These are phyloP conservation scores for Hanseniaspora jakobsenii DNA, from an alignment of 805 yeast genomes.

Conservation along the genomic window DNA sequence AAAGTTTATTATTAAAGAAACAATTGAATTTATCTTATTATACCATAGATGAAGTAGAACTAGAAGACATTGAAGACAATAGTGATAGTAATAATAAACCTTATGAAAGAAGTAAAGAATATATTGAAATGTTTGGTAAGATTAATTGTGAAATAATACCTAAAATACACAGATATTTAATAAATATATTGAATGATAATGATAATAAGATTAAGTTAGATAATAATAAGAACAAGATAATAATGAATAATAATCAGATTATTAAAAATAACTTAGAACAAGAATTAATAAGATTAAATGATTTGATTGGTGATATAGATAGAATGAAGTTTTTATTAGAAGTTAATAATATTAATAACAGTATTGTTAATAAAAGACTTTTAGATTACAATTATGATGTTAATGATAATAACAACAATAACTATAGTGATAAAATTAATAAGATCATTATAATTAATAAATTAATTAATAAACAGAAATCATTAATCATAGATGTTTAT, in stretches of 20 bases:
- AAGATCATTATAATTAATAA: conserved; percentile 17
- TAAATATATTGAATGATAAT: conserved; percentile 31
- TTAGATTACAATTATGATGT: no score
- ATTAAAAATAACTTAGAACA: conserved; percentile 23
- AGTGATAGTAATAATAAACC: conserved; percentile 40
- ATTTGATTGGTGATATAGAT: conserved; percentile 19
- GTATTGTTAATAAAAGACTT: background rate
- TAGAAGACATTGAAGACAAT: conserved; percentile 30
- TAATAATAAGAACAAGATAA: conserved; percentile 16
- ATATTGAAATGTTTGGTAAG: conserved; percentile 35
- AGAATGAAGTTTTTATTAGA: conserved; percentile 18
- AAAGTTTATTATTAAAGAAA: no score
- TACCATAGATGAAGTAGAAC: conserved; percentile 23
- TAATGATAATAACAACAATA: no score
- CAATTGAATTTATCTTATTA: no score
- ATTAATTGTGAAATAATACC: conserved; percentile 40
- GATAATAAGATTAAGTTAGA: background rate
- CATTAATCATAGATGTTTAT: conserved; percentile 38
- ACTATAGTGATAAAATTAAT: no score
- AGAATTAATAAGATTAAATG: conserved; percentile 21
- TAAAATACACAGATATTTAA: conserved; percentile 38
- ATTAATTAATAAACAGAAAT: conserved; percentile 19
- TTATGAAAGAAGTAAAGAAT: conserved; percentile 33
- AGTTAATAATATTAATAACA: conserved; percentile 21
- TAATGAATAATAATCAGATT: background rate